A percentile compares a stretch with the other conserved stretches of the same genome.
Conservation (phyloP, 202 grass and related monocot genomes). For the Digitaria exilis region DNA sequence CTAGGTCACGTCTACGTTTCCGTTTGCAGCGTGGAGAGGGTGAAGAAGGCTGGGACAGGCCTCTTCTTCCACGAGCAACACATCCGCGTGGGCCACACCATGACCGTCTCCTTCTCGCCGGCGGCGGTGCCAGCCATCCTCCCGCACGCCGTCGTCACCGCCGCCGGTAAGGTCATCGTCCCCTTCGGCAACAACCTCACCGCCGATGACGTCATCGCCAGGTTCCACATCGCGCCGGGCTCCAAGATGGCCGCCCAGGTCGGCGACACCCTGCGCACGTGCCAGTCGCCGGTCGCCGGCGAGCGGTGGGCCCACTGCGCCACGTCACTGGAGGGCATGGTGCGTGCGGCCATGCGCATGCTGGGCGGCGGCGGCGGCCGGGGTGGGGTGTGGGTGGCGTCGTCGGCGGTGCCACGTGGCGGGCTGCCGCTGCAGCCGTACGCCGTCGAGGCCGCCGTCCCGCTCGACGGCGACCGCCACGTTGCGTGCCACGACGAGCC, state of each 20-base stretch:
- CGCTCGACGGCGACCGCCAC: neutral
- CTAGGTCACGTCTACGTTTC: neutral
- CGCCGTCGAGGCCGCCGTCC: too few relatives aligned
- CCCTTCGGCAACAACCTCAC: neutral
- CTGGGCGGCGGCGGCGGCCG: too few relatives aligned
- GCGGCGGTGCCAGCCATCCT: neutral
- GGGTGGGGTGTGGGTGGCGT: too few relatives aligned
- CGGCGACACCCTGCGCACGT: neutral
- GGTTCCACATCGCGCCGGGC: neutral
- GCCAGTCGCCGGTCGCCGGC: neutral
- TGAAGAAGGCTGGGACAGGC: too few relatives aligned
- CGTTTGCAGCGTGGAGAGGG: neutral
- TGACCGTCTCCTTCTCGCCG: neutral
- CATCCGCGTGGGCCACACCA: neutral
- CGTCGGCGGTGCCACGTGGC: neutral
- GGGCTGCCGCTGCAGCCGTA: too few relatives aligned
- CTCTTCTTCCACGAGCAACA: constrained; percentile 1
- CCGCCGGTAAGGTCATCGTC: too few relatives aligned
- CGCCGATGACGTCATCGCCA: neutral
- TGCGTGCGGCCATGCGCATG: too few relatives aligned
- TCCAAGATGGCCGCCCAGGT: neutral
- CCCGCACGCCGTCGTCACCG: neutral
- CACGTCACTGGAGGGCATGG: constrained; percentile 15
- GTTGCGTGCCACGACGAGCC: too few relatives aligned
- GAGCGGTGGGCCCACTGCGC: neutral